Percentiles rank a stretch among this genome's conserved stretches.
These are phyloP conservation scores for Leccinum fibrillosum DNA, from an alignment of 768 basidiomycete genomes.

Conservation along the genomic window DNA sequence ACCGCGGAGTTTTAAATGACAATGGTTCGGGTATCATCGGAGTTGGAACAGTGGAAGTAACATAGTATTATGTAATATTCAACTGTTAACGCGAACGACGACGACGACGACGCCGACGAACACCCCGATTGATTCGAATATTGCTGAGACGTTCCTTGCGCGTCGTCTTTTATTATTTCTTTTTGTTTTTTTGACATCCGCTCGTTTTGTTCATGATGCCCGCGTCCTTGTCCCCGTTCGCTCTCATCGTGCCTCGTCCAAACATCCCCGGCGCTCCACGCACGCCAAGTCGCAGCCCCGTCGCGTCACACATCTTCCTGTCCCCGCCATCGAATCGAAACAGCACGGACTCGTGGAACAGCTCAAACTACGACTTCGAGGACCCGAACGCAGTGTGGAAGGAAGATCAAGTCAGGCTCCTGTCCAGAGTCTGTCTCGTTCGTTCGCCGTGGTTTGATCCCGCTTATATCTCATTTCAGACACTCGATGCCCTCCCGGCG, in stretches of 20 bases:
- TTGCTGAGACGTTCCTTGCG: slow-evolving; percentile 21
- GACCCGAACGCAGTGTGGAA: slow-evolving; percentile 73
- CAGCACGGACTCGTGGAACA: slow-evolving; percentile 84
- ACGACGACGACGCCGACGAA: slow-evolving; percentile 15
- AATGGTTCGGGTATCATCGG: slow-evolving; percentile 15
- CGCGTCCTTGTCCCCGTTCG: slow-evolving; percentile 49
- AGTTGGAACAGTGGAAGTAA: slow-evolving; percentile 17
- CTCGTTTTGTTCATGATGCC: slow-evolving; percentile 41
- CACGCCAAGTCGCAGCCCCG: slow-evolving; percentile 59
- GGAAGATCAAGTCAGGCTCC: slow-evolving; percentile 64
- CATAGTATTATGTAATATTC: slow-evolving; percentile 18
- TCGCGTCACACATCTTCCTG: slow-evolving; percentile 51
- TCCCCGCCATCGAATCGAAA: slow-evolving; percentile 45
- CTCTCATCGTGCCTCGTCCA: slow-evolving; percentile 63
- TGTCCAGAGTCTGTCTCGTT: slow-evolving; percentile 53
- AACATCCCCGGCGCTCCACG: slow-evolving; percentile 45
- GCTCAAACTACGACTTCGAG: slow-evolving; percentile 63
- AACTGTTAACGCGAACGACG: slow-evolving; percentile 23
- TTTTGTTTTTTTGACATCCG: slow-evolving; percentile 39
- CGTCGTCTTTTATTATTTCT: slow-evolving; percentile 21
- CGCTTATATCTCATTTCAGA: slow-evolving; percentile 35
- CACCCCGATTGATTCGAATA: not conserved
- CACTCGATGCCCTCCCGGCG: slow-evolving; percentile 77
- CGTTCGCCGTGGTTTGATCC: not conserved
- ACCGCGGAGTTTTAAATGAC: slow-evolving; percentile 13